These are phyloP conservation scores for Stachybotrys echinatus DNA, from an alignment of 2,329 filamentous ascomycete genomes.

Conservation along the genomic window DNA sequence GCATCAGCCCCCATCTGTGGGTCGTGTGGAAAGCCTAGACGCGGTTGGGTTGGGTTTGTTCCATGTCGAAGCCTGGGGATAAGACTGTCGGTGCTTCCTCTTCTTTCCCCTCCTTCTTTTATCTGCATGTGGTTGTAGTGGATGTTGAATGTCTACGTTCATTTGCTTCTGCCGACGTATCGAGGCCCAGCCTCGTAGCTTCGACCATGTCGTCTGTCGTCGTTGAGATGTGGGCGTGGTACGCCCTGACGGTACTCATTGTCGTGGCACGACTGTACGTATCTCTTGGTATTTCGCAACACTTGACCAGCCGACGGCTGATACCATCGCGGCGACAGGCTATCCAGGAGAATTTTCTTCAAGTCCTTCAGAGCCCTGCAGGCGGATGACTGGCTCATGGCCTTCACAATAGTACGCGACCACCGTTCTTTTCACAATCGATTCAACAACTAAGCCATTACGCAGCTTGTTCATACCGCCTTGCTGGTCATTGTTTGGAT, in stretches of 20 bases:
- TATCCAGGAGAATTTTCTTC: conserved; percentile 29
- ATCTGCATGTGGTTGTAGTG: too few relatives aligned
- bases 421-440: neutral
- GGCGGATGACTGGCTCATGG: conserved; percentile 50
- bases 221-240: conserved; percentile 37
- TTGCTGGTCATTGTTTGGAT: conserved; percentile 16
- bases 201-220: conserved; percentile 16
- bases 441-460: neutral
- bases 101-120: too few relatives aligned
- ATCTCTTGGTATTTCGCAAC: neutral
- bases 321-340: conserved; percentile 11
- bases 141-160: neutral
- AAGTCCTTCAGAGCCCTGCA: conserved; percentile 42
- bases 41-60: neutral
- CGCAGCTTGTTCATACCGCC: conserved; percentile 12
- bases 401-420: conserved; percentile 38
- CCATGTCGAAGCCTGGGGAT: neutral
- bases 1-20: neutral
- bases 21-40: neutral
- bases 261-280: conserved; percentile 33
- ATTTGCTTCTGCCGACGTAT: neutral
- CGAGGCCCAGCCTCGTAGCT: neutral
- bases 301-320: conserved; percentile 1
- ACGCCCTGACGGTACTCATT: conserved; percentile 29
- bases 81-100: neutral